A percentile compares a stretch with the other conserved stretches of the same genome.
Conservation (phyloP, 108 stramenopile genomes). For the Cyclotella atomus region DNA sequence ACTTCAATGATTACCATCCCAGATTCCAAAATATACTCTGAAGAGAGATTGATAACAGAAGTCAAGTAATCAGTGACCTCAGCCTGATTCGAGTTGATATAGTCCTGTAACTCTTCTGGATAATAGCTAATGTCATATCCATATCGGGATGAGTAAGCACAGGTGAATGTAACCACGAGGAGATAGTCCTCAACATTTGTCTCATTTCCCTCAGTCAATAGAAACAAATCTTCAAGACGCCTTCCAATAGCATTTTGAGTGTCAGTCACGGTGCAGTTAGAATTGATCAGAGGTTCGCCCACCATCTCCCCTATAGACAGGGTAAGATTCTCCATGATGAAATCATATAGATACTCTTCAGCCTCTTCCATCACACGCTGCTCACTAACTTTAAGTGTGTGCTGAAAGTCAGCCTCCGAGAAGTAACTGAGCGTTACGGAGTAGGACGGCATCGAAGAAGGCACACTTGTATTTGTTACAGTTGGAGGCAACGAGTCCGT, state of each 20-base stretch:
- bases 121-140: conserved; percentile 18
- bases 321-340: conserved; percentile 17
- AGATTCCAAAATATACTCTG: neutral
- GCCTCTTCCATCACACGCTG: neutral
- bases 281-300: conserved; percentile 8
- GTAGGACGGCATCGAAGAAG: neutral
- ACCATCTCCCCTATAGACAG: neutral
- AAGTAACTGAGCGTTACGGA: neutral
- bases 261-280: conserved; percentile 10
- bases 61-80: neutral
- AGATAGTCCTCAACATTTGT: neutral
- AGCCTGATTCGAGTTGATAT: conserved; percentile 2
- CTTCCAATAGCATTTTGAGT: neutral
- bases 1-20: neutral
- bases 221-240: neutral
- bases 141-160: conserved; percentile 23
- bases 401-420: neutral
- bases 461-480: neutral
- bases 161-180: conserved; percentile 11
- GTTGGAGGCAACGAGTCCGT: neutral
- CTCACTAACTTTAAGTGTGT: neutral
- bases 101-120: conserved; percentile 12
- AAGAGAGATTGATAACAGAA: neutral
- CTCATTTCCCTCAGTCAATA: neutral
- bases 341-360: conserved; percentile 13